Percentiles rank a stretch among this genome's conserved stretches.
phyloP scores from a whole-genome alignment of 176 grass and related monocot species.

The Zoysia japonica region DNA sequence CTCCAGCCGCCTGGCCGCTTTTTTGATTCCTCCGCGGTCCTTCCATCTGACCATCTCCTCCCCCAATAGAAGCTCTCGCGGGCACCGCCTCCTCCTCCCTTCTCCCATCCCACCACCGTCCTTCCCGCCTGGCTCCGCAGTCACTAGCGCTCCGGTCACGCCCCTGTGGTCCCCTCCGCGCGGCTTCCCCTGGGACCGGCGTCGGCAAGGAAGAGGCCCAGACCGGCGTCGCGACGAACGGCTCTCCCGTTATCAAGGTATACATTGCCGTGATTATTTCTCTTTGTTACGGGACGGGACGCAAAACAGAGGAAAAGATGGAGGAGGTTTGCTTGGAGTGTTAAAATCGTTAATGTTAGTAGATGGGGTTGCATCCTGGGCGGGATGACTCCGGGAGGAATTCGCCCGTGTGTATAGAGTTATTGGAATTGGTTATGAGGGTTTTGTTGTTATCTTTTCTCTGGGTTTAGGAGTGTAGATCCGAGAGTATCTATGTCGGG shows the following conservation, averaged over 20 bases:
- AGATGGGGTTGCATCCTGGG: not conserved
- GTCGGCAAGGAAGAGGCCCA: conserved; percentile 44
- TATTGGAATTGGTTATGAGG: conserved; percentile 1
- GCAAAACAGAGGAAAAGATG: not conserved
- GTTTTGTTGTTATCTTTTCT: no score
- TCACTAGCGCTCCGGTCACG: conserved; percentile 15
- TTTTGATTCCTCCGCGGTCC: not conserved
- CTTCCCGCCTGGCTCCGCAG: conserved; percentile 11
- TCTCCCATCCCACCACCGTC: conserved; percentile 11
- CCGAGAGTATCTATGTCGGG: no score
- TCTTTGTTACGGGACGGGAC: not conserved
- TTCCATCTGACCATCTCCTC: not conserved
- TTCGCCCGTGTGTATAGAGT: not conserved
- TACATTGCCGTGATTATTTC: not conserved
- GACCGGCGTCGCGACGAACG: conserved; percentile 24
- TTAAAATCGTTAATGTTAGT: not conserved
- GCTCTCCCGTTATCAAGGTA: conserved; percentile 51
- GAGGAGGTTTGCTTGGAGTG: not conserved
- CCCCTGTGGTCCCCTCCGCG: conserved; percentile 36
- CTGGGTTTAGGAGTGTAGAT: no score
- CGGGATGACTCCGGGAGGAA: not conserved
- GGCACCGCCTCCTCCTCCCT: conserved; percentile 31
- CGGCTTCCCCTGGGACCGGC: not conserved
- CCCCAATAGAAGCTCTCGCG: conserved; percentile 50
- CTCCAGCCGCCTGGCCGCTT: conserved; percentile 41